Evolutionary conservation across 108 stramenopile species (phyloP).

Genomic region (Aureococcus anophagefferens): DNA sequence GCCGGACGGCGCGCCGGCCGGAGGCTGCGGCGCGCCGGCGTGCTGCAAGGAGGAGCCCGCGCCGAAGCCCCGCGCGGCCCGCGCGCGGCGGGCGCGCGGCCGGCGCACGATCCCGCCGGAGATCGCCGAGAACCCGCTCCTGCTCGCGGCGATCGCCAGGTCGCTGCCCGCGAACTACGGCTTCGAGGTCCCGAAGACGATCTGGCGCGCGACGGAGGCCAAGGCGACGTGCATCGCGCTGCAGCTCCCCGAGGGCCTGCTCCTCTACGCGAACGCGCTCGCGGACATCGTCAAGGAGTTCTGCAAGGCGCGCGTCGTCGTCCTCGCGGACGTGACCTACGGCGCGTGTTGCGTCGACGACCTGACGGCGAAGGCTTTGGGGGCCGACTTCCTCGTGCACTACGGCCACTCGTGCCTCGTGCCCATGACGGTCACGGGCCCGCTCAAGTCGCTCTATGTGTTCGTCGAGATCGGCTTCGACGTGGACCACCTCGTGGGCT

Average conservation of each 20-base stretch:
- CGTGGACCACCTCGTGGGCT: slow-evolving; percentile 71
- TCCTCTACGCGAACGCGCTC: slow-evolving; percentile 84
- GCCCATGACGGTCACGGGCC: slow-evolving; percentile 69
- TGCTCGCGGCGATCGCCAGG: slow-evolving; percentile 36
- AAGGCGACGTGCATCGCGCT: slow-evolving; percentile 65
- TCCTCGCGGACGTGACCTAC: slow-evolving; percentile 95
- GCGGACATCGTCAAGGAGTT: slow-evolving; percentile 82
- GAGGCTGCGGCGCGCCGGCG: no score
- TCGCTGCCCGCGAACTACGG: slow-evolving; percentile 61
- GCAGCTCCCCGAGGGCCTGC: slow-evolving; percentile 93
- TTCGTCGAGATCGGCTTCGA: slow-evolving; percentile 95
- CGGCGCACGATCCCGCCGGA: not conserved
- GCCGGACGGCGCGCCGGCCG: no score
- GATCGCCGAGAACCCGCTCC: slow-evolving; percentile 6
- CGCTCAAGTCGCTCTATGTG: slow-evolving; percentile 79
- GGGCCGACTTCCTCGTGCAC: slow-evolving; percentile 81
- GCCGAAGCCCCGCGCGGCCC: no score
- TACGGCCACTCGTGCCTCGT: slow-evolving; percentile 97
- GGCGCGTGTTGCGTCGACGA: slow-evolving; percentile 99
- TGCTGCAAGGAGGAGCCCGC: no score
- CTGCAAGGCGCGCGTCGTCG: slow-evolving; percentile 43
- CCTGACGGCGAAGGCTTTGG: slow-evolving; percentile 73
- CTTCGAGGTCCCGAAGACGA: slow-evolving; percentile 70
- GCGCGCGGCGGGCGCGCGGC: no score
- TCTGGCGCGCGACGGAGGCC: slow-evolving; percentile 57